A percentile compares a stretch with the other conserved stretches of the same genome.
Evolutionary conservation across 2,329 filamentous ascomycete species (phyloP).

Genomic region (Onygenales sp.): DNA sequence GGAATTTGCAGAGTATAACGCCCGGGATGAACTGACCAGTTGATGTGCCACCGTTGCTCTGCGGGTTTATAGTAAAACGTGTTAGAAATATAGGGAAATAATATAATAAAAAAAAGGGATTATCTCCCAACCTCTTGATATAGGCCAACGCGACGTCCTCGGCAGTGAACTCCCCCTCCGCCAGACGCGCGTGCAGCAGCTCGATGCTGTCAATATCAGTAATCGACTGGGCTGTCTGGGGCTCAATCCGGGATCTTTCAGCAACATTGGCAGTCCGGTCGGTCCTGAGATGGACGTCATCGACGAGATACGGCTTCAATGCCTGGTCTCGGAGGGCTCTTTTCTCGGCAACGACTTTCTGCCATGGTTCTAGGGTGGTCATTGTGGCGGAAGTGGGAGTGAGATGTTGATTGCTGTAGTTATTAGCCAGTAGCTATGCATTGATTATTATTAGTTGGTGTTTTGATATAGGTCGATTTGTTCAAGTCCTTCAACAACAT

Average conservation of each 20-base stretch:
- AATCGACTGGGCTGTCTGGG: constrained; percentile 1
- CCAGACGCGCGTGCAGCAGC: neutral
- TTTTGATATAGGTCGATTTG: no score
- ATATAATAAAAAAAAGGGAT: neutral
- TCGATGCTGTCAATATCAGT: constrained; percentile 8
- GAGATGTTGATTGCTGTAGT: no score
- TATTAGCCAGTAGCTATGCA: no score
- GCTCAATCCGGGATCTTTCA: constrained; percentile 5
- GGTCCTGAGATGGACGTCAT: constrained; percentile 1
- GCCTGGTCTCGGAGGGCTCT: constrained; percentile 2
- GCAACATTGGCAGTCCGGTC: constrained; percentile 2
- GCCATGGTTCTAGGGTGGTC: neutral
- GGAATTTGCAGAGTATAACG: neutral
- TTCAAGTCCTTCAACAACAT: no score
- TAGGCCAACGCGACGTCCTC: constrained; percentile 17
- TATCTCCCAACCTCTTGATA: constrained; percentile 12
- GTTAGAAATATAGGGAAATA: neutral
- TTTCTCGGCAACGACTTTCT: constrained; percentile 5
- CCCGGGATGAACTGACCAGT: constrained; percentile 9
- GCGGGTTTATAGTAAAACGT: neutral
- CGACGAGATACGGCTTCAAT: constrained; percentile 4
- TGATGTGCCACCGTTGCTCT: constrained; percentile 20
- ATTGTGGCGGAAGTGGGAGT: neutral
- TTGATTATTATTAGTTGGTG: no score
- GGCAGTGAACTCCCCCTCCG: constrained; percentile 11